These are phyloP conservation scores for Clonostachys rhizophaga DNA, from an alignment of 2,329 filamentous ascomycete genomes.

Conservation along the genomic window DNA sequence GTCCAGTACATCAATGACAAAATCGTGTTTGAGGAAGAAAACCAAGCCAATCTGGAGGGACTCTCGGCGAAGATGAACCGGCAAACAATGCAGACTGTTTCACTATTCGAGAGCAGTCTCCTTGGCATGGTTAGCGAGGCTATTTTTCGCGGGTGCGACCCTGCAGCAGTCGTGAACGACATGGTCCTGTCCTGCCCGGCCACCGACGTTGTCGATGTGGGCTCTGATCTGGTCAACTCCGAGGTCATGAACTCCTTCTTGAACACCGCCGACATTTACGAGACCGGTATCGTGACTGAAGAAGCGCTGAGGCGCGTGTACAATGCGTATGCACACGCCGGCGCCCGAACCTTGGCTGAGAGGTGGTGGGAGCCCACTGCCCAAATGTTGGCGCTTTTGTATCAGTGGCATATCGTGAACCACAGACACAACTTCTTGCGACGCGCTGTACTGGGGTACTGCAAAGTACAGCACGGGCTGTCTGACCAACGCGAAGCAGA, in stretches of 20 bases:
- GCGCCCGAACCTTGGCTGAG: constrained; percentile 19
- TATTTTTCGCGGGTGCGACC: constrained; percentile 9
- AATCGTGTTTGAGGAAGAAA: constrained; percentile 6
- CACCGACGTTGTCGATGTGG: constrained; percentile 12
- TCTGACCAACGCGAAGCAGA: constrained; percentile 11
- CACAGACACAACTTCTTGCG: constrained; percentile 22
- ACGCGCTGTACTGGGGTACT: constrained; percentile 18
- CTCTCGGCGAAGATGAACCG: constrained; percentile 7
- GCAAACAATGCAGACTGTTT: constrained; percentile 8
- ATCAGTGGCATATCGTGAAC: constrained; percentile 23
- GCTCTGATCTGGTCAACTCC: constrained; percentile 10
- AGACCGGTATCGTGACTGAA: constrained; percentile 10
- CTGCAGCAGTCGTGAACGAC: constrained; percentile 10
- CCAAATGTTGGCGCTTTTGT: constrained; percentile 20
- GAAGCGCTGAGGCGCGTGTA: constrained; percentile 8
- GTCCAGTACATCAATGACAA: constrained; percentile 10
- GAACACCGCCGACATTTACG: constrained; percentile 8
- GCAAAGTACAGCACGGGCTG: neutral
- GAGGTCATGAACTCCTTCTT: constrained; percentile 13
- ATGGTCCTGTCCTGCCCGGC: constrained; percentile 11
- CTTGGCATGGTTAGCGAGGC: constrained; percentile 11
- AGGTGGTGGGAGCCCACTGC: constrained; percentile 22
- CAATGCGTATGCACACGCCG: constrained; percentile 10
- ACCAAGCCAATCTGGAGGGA: constrained; percentile 3
- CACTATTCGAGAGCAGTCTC: constrained; percentile 11